Conservation (phyloP, 148 eudicot genomes). For the Persicaria tinctoria region DNA sequence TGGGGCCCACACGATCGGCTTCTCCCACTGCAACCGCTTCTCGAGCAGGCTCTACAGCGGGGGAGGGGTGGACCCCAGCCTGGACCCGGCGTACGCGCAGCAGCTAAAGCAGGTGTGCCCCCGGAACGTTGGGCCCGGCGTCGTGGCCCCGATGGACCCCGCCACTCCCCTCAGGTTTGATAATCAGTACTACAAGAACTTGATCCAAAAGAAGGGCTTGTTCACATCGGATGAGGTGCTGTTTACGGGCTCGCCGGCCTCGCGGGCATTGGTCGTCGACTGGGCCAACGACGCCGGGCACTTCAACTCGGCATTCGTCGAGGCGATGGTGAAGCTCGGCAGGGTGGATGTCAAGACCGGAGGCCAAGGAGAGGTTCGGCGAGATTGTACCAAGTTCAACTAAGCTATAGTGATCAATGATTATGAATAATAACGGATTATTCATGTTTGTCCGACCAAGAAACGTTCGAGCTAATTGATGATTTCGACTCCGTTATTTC, state of each 20-base stretch:
- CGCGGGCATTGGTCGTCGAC: conserved; percentile 8
- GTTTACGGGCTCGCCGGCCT: not conserved
- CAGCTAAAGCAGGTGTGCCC: not conserved
- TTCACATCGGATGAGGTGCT: not conserved
- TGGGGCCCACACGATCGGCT: not conserved
- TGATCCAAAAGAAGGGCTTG: conserved; percentile 33
- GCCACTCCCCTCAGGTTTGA: conserved; percentile 8
- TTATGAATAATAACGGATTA: too few species aligned
- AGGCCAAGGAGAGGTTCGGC: conserved; percentile 61
- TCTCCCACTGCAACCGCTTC: conserved; percentile 3
- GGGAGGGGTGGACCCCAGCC: conserved; percentile 29
- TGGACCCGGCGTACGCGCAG: conserved; percentile 32
- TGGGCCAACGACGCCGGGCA: conserved; percentile 35
- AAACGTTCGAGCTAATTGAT: not conserved
- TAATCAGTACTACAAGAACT: conserved; percentile 42
- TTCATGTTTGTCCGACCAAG: not conserved
- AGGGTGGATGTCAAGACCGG: conserved; percentile 63
- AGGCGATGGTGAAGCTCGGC: conserved; percentile 60
- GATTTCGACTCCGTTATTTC: too few species aligned
- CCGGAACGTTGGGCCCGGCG: not conserved
- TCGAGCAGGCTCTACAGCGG: not conserved
- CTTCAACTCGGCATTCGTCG: conserved; percentile 38
- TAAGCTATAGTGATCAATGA: not conserved
- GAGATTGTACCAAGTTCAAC: conserved; percentile 57
- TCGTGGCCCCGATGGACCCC: not conserved